Conservation (phyloP, 805 yeast genomes). For the Candida tallmaniae region DNA sequence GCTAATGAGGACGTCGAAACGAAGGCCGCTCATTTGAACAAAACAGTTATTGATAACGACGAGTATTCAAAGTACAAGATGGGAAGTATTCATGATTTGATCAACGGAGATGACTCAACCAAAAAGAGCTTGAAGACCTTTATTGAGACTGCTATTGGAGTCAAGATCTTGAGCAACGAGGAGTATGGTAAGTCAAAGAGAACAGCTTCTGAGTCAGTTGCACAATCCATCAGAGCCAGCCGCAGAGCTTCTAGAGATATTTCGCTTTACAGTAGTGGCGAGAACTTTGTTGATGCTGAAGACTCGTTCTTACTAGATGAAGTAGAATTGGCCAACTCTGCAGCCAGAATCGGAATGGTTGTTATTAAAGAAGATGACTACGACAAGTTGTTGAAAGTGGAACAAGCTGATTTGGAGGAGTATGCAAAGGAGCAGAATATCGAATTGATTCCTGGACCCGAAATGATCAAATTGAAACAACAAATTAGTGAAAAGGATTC, state of each 20-base stretch:
- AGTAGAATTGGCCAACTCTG: conserved; percentile 23
- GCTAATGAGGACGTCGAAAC: conserved; percentile 14
- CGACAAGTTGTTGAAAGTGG: conserved; percentile 12
- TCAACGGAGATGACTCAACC: conserved; percentile 1
- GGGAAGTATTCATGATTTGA: conserved; percentile 1
- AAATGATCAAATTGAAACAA: conserved; percentile 21
- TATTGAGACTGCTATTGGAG: conserved; percentile 1
- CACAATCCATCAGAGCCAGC: conserved; percentile 9
- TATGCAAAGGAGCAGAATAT: conserved; percentile 18
- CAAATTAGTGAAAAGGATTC: conserved; percentile 27
- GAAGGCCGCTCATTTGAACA: conserved; percentile 13
- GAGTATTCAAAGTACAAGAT: conserved; percentile 7
- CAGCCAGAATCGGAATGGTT: conserved; percentile 22
- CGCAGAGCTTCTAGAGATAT: conserved; percentile 12
- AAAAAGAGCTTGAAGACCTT: conserved; percentile 1
- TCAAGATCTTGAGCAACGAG: conserved; percentile 2
- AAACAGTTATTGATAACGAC: conserved; percentile 12
- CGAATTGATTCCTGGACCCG: conserved; percentile 24
- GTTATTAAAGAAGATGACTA: conserved; percentile 19
- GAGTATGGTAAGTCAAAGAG: conserved; percentile 4
- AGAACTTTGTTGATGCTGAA: conserved; percentile 23
- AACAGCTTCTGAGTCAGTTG: conserved; percentile 9
- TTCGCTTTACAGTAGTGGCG: conserved; percentile 11
- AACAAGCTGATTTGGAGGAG: conserved; percentile 14
- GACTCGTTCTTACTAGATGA: conserved; percentile 24